These are phyloP conservation scores for Pachysandra terminalis DNA, from an alignment of 164 flowering plant species.

Conservation along the genomic window DNA sequence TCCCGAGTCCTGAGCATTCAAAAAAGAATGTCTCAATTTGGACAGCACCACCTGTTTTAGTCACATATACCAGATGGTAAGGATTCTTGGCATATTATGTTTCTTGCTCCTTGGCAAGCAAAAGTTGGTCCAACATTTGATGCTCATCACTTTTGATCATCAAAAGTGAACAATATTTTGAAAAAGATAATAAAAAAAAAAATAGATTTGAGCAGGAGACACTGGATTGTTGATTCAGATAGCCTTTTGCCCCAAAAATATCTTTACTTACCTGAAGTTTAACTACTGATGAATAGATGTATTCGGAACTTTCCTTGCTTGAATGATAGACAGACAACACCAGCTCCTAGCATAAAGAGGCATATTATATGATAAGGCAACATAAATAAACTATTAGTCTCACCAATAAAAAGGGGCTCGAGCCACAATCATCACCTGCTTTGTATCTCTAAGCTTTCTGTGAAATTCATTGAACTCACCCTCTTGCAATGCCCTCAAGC, in stretches of 20 bases:
- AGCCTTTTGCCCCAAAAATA: not conserved
- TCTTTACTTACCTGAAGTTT: constrained; percentile 73
- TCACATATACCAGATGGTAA: not conserved
- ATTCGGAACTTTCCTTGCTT: constrained; percentile 88
- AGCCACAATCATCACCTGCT: constrained; percentile 53
- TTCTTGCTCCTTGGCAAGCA: not conserved
- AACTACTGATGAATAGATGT: constrained; percentile 68
- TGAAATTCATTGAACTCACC: constrained; percentile 70
- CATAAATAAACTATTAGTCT: not conserved
- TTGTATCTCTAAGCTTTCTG: constrained; percentile 49
- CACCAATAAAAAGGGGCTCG: not conserved
- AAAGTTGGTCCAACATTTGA: constrained; percentile 1
- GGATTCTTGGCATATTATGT: not conserved
- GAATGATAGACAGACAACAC: constrained; percentile 64
- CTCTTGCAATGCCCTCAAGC: constrained; percentile 80
- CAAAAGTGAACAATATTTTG: too few relatives aligned
- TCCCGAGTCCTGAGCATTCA: too few relatives aligned
- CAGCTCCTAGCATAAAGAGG: constrained; percentile 54
- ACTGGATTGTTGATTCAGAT: not conserved
- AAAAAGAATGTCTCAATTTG: not conserved
- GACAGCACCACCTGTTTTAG: not conserved
- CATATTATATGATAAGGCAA: not conserved
- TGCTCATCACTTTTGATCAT: not conserved
- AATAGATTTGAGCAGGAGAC: not conserved
- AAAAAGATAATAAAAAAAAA: too few relatives aligned